Evolutionary conservation across 1,284 basidiomycete species (phyloP).

Genomic region (Rhodotorula sp.): DNA sequence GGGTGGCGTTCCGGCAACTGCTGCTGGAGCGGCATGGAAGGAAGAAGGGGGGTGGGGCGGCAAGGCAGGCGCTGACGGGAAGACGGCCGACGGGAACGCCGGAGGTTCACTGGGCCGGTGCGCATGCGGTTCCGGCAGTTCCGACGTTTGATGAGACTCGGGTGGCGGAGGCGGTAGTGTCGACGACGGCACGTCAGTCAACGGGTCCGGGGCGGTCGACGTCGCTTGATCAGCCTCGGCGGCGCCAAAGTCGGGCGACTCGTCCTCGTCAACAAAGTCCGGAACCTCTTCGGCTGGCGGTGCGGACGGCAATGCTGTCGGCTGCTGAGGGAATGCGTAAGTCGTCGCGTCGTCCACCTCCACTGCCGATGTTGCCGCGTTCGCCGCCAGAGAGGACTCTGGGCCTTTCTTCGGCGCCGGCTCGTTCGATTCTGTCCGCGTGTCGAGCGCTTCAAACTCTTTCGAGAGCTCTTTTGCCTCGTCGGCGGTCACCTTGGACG

Average conservation of each 20-base stretch:
- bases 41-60: conserved; percentile 9
- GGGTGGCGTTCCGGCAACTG: not conserved
- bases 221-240: not conserved
- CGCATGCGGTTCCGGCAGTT: conserved; percentile 18
- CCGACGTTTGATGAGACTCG: conserved; percentile 29
- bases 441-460: conserved; percentile 28
- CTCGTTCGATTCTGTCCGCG: conserved; percentile 5
- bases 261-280: conserved; percentile 5
- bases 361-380: not conserved
- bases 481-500: conserved; percentile 17
- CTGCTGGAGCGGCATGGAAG: conserved; percentile 3
- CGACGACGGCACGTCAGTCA: not conserved
- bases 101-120: conserved; percentile 15
- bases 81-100: conserved; percentile 23
- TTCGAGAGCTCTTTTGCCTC: conserved; percentile 36
- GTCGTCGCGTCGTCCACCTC: not conserved
- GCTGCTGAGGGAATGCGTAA: conserved; percentile 35
- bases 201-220: conserved; percentile 5
- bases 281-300: conserved; percentile 3
- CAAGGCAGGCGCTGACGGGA: conserved; percentile 21
- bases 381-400: not conserved
- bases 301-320: conserved; percentile 9
- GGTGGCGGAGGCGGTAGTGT: conserved; percentile 7
- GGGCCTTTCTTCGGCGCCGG: not conserved
- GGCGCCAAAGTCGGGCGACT: not conserved